Conservation (phyloP, 129 eudicot genomes). For the carrot (Daucus carota) region DH1_v3.0 NC_030382.2:58986501-58987000, state of each 20-base stretch:
- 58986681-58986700: too few species aligned
- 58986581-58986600: too few species aligned
- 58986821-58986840: not conserved
- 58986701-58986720: not conserved
- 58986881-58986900: not conserved
- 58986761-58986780: not conserved
- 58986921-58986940: slow-evolving; percentile 3
- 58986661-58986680: too few species aligned
- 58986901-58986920: slow-evolving; percentile 2
- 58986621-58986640: too few species aligned
- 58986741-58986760: not conserved
- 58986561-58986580: too few species aligned
- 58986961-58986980: not conserved
- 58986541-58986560: too few species aligned
- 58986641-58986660: too few species aligned
- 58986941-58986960: not conserved
- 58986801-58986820: not conserved
- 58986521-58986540: too few species aligned
- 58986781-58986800: not conserved
- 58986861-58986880: not conserved
- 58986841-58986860: not conserved
- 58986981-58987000: slow-evolving; percentile 2
- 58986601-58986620: too few species aligned
- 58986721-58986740: not conserved
- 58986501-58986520: too few species aligned